Evolutionary conservation across 1,284 basidiomycete species (phyloP).

Genomic region (Malassezia globosa): DNA sequence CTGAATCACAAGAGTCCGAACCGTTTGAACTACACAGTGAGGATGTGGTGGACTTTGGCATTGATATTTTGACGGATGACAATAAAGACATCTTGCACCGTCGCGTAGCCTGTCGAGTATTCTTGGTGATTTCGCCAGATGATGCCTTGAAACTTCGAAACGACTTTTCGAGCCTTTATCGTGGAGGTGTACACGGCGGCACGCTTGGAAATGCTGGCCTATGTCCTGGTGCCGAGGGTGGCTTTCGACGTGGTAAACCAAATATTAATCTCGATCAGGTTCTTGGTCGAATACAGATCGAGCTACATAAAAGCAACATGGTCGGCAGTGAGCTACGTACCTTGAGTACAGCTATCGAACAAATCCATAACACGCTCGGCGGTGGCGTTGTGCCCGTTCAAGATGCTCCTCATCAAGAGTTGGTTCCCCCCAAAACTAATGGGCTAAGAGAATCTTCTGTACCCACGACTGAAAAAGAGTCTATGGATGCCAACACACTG

Average conservation of each 20-base stretch:
- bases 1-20: conserved; percentile 81
- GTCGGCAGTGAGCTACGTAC: conserved; percentile 77
- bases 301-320: conserved; percentile 85
- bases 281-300: conserved; percentile 65
- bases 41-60: conserved; percentile 92
- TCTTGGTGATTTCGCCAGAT: conserved; percentile 74
- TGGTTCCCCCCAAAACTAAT: conserved; percentile 30
- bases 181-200: conserved; percentile 38
- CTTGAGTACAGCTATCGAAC: conserved; percentile 69
- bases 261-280: conserved; percentile 66
- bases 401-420: conserved; percentile 38
- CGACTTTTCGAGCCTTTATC: conserved; percentile 43
- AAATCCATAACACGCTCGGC: conserved; percentile 82
- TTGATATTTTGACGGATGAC: conserved; percentile 96
- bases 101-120: conserved; percentile 87
- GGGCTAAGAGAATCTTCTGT: background rate
- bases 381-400: conserved; percentile 53
- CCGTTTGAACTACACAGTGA: conserved; percentile 88
- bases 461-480: conserved; percentile 7
- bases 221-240: conserved; percentile 42
- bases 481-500: conserved; percentile 27
- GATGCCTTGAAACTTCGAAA: conserved; percentile 54
- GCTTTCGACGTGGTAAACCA: conserved; percentile 32
- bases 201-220: conserved; percentile 33
- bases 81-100: conserved; percentile 97